Evolutionary conservation across 208 protist genomes (phyloP).

Genomic region (Phytomonas serpens): DNA sequence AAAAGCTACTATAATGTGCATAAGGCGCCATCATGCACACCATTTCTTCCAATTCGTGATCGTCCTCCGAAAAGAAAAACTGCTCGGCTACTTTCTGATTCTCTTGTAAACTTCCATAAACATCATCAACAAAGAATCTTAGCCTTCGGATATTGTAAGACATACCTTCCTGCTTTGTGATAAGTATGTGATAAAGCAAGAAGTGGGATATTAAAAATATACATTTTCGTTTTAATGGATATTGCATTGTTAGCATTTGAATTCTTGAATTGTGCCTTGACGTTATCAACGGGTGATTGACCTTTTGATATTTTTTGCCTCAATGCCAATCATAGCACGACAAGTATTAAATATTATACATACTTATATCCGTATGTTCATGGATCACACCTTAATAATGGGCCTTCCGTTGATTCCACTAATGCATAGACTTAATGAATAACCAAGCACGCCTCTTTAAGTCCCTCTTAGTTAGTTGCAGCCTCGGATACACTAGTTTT

Average conservation of each 20-base stretch:
- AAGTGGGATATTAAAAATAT: not conserved
- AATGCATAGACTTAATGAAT: not conserved
- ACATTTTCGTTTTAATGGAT: not conserved
- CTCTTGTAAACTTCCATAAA: slow-evolving; percentile 36
- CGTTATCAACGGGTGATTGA: not conserved
- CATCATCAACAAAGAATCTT: slow-evolving; percentile 72
- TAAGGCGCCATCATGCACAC: slow-evolving; percentile 25
- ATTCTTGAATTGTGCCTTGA: not conserved
- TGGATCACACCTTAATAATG: not conserved
- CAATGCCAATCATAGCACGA: not conserved
- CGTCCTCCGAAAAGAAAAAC: slow-evolving; percentile 72
- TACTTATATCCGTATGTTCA: not conserved
- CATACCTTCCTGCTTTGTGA: slow-evolving; percentile 21
- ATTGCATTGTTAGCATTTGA: not conserved
- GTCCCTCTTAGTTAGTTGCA: not conserved
- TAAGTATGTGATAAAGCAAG: not conserved
- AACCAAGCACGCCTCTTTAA: not conserved
- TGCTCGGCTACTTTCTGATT: slow-evolving; percentile 36
- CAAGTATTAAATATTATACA: not conserved
- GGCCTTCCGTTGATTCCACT: not conserved
- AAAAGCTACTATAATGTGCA: slow-evolving; percentile 66
- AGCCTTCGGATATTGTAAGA: slow-evolving; percentile 71
- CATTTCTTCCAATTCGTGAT: slow-evolving; percentile 55
- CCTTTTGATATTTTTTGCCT: not conserved
- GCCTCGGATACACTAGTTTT: not conserved